Evolutionary conservation across 2,329 filamentous ascomycete genomes (phyloP), one percentile per base, ranked within the genome.

Genomic region (Pseudogymnoascus sp.): DNA sequence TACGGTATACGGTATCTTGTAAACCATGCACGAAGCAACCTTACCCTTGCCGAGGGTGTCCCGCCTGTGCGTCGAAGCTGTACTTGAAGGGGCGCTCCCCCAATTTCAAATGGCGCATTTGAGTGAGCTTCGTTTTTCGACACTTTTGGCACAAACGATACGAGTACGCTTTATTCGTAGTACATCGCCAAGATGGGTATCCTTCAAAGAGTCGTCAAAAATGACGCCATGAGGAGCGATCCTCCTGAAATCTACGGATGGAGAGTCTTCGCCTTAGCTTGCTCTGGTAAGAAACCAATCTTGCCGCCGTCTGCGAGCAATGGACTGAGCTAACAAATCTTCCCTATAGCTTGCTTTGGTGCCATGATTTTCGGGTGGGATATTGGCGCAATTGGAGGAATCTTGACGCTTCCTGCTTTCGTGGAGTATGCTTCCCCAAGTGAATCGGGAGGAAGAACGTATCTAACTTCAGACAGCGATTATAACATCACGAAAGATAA

Each of bases 331-430:
- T 29, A 13, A 9, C 40, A 45, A 27, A 12, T 31, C 33, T 21
- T 29, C 29, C 4, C n/a, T 55, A 29, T 60, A 45, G 78, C 84
- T 40, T 89, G 86, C 73, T 89, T 88, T 64, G 87, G 87, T 64
- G 87, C 87, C 58, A 84, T 83, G 77, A 74, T 79, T 9, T 80
- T 84, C 65, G 82, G 82, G 48, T 84, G 83, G 86, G 88, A 90
- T 72, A 87, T 89, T 74, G 86, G 88, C 70, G 87, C 90, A 8
- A 91, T 89, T 80, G 88, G 87, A 52, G 86, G 86, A 62, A 84
- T 93, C 65, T 77, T 93, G 62, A 90, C 87, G 2, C 80, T 92
- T 69, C 75, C 80, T 18, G 79, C 80, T 8, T 90, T 89, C 67
- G 79, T 83, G 70, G 71, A 74, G 77, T 84, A 73, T 55, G 76